A percentile compares a stretch with the other conserved stretches of the same genome.
These are phyloP conservation scores for Malus fusca DNA, from an alignment of 306 rosid genomes.

Conservation along the genomic window DNA sequence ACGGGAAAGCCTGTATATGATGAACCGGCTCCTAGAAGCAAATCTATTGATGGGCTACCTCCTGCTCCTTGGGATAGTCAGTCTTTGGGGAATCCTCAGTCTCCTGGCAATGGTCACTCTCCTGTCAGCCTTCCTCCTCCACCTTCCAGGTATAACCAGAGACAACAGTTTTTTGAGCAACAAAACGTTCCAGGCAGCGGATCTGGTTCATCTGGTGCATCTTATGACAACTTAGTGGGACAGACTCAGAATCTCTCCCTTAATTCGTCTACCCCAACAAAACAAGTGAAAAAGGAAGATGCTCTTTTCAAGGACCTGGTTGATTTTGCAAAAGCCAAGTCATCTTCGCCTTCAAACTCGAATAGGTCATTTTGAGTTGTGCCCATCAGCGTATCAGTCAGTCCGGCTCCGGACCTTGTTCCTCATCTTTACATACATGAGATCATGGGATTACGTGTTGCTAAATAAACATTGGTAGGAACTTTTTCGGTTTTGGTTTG, in stretches of 20 bases:
- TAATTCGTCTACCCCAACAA: conserved; percentile 45
- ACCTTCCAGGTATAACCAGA: conserved; percentile 61
- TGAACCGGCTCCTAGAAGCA: conserved; percentile 49
- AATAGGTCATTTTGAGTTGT: conserved; percentile 57
- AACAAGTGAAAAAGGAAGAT: conserved; percentile 70
- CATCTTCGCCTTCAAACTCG: conserved; percentile 65
- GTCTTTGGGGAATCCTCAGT: conserved; percentile 17
- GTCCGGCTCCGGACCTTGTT: conserved; percentile 18
- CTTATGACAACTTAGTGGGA: conserved; percentile 65
- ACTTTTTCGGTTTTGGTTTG: conserved; percentile 29
- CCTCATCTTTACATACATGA: conserved; percentile 19
- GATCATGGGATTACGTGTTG: conserved; percentile 28
- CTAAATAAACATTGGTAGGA: conserved; percentile 38
- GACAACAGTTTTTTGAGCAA: conserved; percentile 74
- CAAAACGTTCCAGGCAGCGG: conserved; percentile 27
- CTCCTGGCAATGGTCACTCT: conserved; percentile 22
- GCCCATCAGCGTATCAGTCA: conserved; percentile 18
- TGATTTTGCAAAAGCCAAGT: conserved; percentile 80
- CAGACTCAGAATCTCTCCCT: conserved; percentile 72
- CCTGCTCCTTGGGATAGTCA: conserved; percentile 67
- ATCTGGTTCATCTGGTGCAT: conserved; percentile 56
- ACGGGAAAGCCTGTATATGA: conserved; percentile 50
- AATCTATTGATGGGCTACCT: conserved; percentile 51
- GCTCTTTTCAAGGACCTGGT: conserved; percentile 75
- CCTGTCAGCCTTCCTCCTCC: conserved; percentile 64